Evolutionary conservation across 148 eudicot species (phyloP), one percentile per base, ranked within the genome.

Genomic region (Rhododendron vialii): DNA sequence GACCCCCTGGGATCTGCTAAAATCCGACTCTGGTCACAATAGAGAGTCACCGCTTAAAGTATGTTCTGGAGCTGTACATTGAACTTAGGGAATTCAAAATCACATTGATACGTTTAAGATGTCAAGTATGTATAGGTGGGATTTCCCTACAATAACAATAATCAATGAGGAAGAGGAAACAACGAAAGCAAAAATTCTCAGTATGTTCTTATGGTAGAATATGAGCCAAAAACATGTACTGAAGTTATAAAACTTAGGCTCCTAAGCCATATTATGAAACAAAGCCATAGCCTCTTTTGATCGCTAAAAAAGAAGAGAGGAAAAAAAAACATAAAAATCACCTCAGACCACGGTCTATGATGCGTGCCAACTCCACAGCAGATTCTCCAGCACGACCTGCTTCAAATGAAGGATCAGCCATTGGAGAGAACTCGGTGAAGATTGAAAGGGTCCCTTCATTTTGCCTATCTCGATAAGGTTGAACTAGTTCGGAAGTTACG

Each of bases 391-490:
- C 95, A 85, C 95, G 95, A 41, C 98, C 99, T 57, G 90, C 91
- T 88, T 97, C 99, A 93, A 94, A 97, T 71, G 95, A 91, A 78
- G 95, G 95, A 90, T 97, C 99, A 67, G 99, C 98, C 99, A 95
- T 94, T 14, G 98, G 98, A 81, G 99, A 97, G 85, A 97, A 94
- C 90, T 97, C 98, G 0, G 98, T 93, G 77, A 65, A 95, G 26
- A 97, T 92, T 45, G 95, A 57, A 82, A 97, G 95, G 71, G 90
- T 89, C 83, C 99, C 99, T 93, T 97, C 99, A 86, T 94, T 97
- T 35, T 95, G 92, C 90, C 95, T 90, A 86, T 97, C 99, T 57
- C 90, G 85, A 86, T 94, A 97, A 84, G 99, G 98, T 87, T 95
- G 94, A 88, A 90, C 95, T 48, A 97, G 83, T 87, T 96, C 94